Base-by-base conservation (phyloP, 1,284 basidiomycete genomes). In the Puccinia brachypodii region DNA sequence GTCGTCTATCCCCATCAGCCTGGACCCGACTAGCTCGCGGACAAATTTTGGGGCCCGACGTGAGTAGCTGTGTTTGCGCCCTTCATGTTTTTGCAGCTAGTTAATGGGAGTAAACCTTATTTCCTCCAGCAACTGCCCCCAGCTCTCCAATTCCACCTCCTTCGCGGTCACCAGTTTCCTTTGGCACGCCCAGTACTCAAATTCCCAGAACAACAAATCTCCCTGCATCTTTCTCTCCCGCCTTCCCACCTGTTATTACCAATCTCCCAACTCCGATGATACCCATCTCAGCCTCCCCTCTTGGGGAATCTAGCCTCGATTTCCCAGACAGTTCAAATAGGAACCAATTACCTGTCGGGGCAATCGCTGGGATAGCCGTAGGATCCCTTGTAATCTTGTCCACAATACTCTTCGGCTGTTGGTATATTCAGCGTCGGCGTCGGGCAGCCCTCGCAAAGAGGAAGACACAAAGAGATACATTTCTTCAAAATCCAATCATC, bases 401-500 rank as follows among this genome's bases (percentile, higher is more conserved):
- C 13, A 44, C n/a, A 19, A 44, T 47, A 62, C 56, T 66, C 44
- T 31, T 76, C 4, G 58, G 38, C 1, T 76, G 60, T 50, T 76
- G 74, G 74, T 44, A 44, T 33, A 9, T 66, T 28, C 40, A 64
- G 25, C 60, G 40, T 76, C 74, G 56, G n/a, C 74, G 74, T 25
- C 74, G 74, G 25, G 16, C n/a, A 62, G 22, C 58, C 6, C 56
- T 22, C 8, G 60, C 56, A 13, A 64, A 76, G 40, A 66, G 28
- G 28, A 76, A 6, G 60, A 44, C 38, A 9, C 56, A 66, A 66
- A 76, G 42, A 31, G 58, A 76, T 3, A 64, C 74, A 31, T 76
- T 76, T 64, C 42, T 64, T 31, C 36, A 40, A 19, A 76, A 76
- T 42, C 74, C 74, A 36, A 76, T 76, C 25, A 4, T 76, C 40